Base-by-base conservation (phyloP, 495 filamentous ascomycete species). In the Xylaria sp. region DNA sequence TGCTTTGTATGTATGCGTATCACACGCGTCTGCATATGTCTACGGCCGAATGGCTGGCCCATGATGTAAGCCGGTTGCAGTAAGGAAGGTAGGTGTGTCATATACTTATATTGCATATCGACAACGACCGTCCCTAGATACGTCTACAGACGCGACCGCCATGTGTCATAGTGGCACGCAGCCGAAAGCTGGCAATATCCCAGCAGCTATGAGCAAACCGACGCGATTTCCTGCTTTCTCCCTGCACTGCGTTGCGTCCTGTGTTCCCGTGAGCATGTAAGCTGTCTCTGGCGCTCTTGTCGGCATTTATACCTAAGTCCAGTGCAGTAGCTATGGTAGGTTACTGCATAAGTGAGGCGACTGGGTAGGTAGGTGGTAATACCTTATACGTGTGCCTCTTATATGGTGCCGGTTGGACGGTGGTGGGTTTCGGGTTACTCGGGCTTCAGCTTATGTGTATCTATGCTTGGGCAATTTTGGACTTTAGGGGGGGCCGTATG, bases 401-500 rank as follows among this genome's bases (percentile, higher is more conserved):
- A 37, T 59, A 59, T 35, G 57, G 17, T n/a, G 31, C 31, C 55
- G 15, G 17, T 33, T 35, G 43, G 44, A 7, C 19, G 29, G 15
- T n/a, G 43, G 43, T 40, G 48, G 4, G 26, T 24, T 37, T 52
- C 44, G 62, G 26, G 62, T 26, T 62, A 37, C 62, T 52, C 62
- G 29, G 62, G n/a, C 29, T 41, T 55, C 29, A 67, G 64, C 48
- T 55, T 55, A 55, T 55, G 15, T 48, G 2, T 29, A 4, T 66
- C 35, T 55, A 52, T 37, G 31, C 48, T 48, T 53, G 11, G 11
- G 21, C 64, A 66, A 35, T 26, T 53, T 50, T 67, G 64, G 17
- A 55, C 64, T 67, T 55, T 53, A 48, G 63, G 48, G 19, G 48
- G 64, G 64, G n/a, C n/a, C 64, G 35, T 55, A 67, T 67, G 64